phyloP scores from a whole-genome alignment of 306 rosid genomes.

The Cicer yamashitae region DNA sequence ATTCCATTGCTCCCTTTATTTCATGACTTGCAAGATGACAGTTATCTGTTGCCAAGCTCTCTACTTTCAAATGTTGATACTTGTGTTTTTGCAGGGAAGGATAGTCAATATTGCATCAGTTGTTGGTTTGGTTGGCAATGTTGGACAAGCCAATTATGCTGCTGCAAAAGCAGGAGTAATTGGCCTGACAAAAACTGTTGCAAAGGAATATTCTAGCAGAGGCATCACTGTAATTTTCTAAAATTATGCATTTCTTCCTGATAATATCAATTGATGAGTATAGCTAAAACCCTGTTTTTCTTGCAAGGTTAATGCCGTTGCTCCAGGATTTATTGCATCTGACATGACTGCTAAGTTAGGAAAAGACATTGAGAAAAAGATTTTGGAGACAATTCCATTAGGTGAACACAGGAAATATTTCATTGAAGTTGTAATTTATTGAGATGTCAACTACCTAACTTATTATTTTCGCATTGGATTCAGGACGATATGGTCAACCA shows the following conservation, averaged over 20 bases:
- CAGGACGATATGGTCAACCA: constrained; percentile 94
- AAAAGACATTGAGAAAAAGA: constrained; percentile 80
- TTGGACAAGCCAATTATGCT: constrained; percentile 96
- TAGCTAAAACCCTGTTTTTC: constrained; percentile 33
- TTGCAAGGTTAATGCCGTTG: constrained; percentile 91
- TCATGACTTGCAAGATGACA: constrained; percentile 16
- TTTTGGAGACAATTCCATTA: constrained; percentile 79
- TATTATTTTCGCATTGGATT: constrained; percentile 39
- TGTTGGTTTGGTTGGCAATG: constrained; percentile 92
- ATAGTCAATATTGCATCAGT: constrained; percentile 93
- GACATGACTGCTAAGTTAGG: constrained; percentile 97
- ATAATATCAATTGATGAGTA: constrained; percentile 34
- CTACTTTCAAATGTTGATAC: constrained; percentile 15
- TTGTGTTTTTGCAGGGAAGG: constrained; percentile 75
- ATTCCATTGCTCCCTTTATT: constrained; percentile 6
- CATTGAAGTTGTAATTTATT: constrained; percentile 23
- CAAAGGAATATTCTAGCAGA: constrained; percentile 91
- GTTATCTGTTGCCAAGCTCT: constrained; percentile 27
- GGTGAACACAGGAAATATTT: constrained; percentile 57
- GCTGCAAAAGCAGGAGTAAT: constrained; percentile 99
- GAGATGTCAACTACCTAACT: constrained; percentile 13
- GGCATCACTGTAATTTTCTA: constrained; percentile 69
- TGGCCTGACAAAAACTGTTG: constrained; percentile 88
- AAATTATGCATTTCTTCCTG: constrained; percentile 32
- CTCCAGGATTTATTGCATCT: constrained; percentile 96